Evolutionary conservation across 2,329 filamentous ascomycete genomes (phyloP).

Genomic region (Fusarium newnesense): DNA sequence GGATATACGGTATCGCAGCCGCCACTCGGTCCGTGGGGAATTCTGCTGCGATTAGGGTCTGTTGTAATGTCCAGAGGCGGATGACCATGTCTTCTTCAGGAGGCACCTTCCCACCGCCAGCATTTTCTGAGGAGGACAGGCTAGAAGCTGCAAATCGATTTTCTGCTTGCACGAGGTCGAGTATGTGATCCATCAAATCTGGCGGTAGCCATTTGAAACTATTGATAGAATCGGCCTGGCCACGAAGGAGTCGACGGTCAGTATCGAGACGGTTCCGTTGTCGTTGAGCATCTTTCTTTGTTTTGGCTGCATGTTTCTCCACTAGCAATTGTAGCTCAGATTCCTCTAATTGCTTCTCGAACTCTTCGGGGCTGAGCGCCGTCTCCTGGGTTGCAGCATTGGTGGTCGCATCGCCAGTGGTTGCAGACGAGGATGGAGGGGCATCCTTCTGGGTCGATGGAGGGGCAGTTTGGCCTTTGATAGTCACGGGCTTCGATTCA

Average conservation of each 20-base stretch:
- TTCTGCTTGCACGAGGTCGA: constrained; percentile 77
- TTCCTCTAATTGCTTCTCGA: constrained; percentile 88
- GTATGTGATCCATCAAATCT: constrained; percentile 80
- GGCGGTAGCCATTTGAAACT: constrained; percentile 82
- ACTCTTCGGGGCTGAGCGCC: constrained; percentile 82
- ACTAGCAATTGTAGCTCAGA: constrained; percentile 90
- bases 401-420: constrained; percentile 40
- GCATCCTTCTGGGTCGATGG: constrained; percentile 45
- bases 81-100: constrained; percentile 80
- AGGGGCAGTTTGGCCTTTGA: constrained; percentile 46
- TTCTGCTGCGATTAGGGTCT: constrained; percentile 74
- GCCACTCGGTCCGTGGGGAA: constrained; percentile 74
- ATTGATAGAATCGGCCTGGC: constrained; percentile 79
- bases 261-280: constrained; percentile 84
- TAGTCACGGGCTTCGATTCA: constrained; percentile 42
- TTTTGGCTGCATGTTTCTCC: constrained; percentile 83
- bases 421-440: constrained; percentile 43
- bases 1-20: constrained; percentile 71
- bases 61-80: constrained; percentile 85
- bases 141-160: constrained; percentile 66
- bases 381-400: constrained; percentile 48
- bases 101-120: constrained; percentile 63
- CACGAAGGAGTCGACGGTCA: constrained; percentile 82
- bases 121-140: constrained; percentile 56
- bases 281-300: constrained; percentile 80